Conservation (phyloP, 805 yeast genomes). For the Metschnikowia peoriensis region DNA sequence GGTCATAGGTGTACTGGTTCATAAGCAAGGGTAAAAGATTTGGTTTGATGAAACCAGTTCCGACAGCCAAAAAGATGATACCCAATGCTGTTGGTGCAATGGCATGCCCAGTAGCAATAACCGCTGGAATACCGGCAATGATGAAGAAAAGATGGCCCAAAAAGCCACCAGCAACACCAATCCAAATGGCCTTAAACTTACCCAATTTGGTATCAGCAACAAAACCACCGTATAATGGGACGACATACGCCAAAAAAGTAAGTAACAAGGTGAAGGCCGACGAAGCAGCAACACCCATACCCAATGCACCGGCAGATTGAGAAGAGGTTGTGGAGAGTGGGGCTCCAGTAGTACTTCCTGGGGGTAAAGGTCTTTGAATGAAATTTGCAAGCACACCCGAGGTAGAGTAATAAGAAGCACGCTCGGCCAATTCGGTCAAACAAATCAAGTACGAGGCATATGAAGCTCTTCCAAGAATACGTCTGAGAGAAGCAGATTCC, state of each 20-base stretch:
- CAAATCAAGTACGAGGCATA: constrained; percentile 50
- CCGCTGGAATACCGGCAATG: constrained; percentile 47
- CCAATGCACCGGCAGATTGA: constrained; percentile 51
- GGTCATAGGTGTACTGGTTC: constrained; percentile 53
- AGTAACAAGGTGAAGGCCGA: constrained; percentile 47
- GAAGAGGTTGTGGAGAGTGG: constrained; percentile 25
- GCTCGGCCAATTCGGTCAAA: constrained; percentile 47
- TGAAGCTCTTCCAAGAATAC: constrained; percentile 48
- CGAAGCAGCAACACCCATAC: constrained; percentile 44
- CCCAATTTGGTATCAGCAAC: constrained; percentile 50
- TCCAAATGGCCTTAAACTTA: constrained; percentile 47
- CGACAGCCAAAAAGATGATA: constrained; percentile 20
- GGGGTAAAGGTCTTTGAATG: constrained; percentile 51
- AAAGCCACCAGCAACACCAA: constrained; percentile 47
- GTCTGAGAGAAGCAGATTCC: constrained; percentile 28
- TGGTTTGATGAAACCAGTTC: constrained; percentile 56
- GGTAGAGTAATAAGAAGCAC: constrained; percentile 54
- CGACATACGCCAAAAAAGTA: constrained; percentile 48
- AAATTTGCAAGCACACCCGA: constrained; percentile 46
- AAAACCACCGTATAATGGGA: constrained; percentile 54
- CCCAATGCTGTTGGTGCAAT: constrained; percentile 12
- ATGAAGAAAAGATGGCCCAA: constrained; percentile 48
- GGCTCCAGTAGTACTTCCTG: constrained; percentile 47
- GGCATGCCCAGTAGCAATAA: constrained; percentile 31
- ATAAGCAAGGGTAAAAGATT: constrained; percentile 48